Conservation (phyloP, 768 basidiomycete species). For the Lactifluus rugatus region DNA sequence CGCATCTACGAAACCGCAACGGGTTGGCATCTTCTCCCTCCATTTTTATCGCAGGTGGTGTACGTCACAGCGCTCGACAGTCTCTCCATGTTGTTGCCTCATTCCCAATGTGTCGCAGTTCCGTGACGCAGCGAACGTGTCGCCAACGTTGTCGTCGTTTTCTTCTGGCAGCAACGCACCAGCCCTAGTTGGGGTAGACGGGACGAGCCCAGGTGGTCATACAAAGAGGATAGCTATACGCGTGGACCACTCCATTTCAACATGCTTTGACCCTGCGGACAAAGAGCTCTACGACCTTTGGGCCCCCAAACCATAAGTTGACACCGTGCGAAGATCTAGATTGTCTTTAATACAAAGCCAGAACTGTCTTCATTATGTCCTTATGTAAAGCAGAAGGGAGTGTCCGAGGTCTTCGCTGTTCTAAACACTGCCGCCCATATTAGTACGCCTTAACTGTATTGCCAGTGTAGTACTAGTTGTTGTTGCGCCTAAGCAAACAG, state of each 20-base stretch:
- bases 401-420: too few species aligned
- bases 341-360: background rate
- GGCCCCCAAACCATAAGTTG: conserved; percentile 37
- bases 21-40: background rate
- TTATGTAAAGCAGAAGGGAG: too few species aligned
- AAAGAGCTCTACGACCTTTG: conserved; percentile 71
- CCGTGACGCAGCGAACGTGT: conserved; percentile 8
- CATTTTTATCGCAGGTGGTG: conserved; percentile 8
- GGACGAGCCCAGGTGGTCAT: conserved; percentile 16
- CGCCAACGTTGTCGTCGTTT: conserved; percentile 14
- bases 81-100: background rate
- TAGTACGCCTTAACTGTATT: too few species aligned
- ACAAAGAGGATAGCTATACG: conserved; percentile 40
- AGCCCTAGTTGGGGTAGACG: background rate
- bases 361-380: too few species aligned
- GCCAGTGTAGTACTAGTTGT: too few species aligned
- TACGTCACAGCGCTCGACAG: background rate
- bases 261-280: conserved; percentile 69
- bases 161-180: conserved; percentile 3
- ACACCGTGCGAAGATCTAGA: background rate
- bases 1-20: conserved; percentile 3
- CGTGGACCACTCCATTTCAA: conserved; percentile 54
- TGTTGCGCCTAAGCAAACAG: too few species aligned
- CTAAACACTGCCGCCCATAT: too few species aligned
- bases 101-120: background rate